A percentile compares a stretch with the other conserved stretches of the same genome.
Evolutionary conservation across 1,284 basidiomycete species (phyloP).

Genomic region (Ustilago crameri): DNA sequence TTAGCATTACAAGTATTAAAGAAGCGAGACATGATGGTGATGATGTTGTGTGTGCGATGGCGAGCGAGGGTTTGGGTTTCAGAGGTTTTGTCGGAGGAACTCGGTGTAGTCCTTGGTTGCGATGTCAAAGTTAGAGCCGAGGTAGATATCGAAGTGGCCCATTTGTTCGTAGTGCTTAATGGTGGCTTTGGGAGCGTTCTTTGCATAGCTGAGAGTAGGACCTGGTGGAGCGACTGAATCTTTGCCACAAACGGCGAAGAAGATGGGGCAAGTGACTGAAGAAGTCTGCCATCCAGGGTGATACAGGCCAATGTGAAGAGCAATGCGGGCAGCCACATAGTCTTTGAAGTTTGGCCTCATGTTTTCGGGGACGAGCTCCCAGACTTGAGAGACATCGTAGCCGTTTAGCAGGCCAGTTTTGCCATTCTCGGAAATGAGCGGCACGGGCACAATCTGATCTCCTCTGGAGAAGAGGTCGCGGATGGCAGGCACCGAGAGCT

Average conservation of each 20-base stretch:
- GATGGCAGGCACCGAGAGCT: slow-evolving; percentile 21
- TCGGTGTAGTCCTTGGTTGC: slow-evolving; percentile 45
- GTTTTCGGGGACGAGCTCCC: slow-evolving; percentile 26
- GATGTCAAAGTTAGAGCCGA: slow-evolving; percentile 46
- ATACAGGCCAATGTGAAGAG: slow-evolving; percentile 46
- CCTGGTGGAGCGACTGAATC: slow-evolving; percentile 54
- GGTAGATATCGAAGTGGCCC: slow-evolving; percentile 62
- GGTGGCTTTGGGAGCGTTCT: slow-evolving; percentile 44
- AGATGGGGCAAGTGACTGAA: slow-evolving; percentile 50
- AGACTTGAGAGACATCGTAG: slow-evolving; percentile 25
- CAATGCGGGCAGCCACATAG: slow-evolving; percentile 50
- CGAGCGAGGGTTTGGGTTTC: neutral
- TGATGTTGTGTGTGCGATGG: no score
- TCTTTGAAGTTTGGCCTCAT: slow-evolving; percentile 7
- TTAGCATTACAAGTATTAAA: no score
- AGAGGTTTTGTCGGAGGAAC: slow-evolving; percentile 39
- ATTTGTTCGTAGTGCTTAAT: slow-evolving; percentile 45
- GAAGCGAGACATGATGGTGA: no score
- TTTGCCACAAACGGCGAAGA: slow-evolving; percentile 61
- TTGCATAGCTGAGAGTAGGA: slow-evolving; percentile 48
- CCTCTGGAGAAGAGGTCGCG: slow-evolving; percentile 43
- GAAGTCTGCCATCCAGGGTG: slow-evolving; percentile 51
- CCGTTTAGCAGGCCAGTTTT: slow-evolving; percentile 57
- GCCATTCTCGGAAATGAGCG: slow-evolving; percentile 43
- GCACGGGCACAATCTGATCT: slow-evolving; percentile 31